Evolutionary conservation across 768 basidiomycete genomes (phyloP).

Genomic region (Boletus subparvulus): DNA sequence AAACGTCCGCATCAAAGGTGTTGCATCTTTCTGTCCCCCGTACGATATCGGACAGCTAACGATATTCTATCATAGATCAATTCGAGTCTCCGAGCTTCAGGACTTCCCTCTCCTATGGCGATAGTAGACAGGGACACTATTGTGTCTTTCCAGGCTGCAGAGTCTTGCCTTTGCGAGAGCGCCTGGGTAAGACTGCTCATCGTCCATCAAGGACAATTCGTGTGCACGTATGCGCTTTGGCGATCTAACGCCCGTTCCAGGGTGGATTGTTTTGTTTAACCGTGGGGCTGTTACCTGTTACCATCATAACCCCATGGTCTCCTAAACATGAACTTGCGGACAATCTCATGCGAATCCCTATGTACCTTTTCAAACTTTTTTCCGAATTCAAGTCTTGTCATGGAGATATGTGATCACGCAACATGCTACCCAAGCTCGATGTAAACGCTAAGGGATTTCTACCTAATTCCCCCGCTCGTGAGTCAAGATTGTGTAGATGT

Average conservation of each 20-base stretch:
- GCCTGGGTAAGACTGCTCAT: conserved; percentile 17
- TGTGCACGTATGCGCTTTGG: conserved; percentile 26
- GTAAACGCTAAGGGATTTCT: not conserved
- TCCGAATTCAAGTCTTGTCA: conserved; percentile 11
- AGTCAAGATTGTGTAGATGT: conserved; percentile 13
- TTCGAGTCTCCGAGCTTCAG: conserved; percentile 18
- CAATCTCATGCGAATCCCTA: conserved; percentile 29
- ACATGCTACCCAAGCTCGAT: not conserved
- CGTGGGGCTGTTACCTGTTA: conserved; percentile 17
- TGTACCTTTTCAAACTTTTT: conserved; percentile 20
- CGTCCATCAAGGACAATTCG: conserved; percentile 24
- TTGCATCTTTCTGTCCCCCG: not conserved
- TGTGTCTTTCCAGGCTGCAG: conserved; percentile 26
- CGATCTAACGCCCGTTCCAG: conserved; percentile 18
- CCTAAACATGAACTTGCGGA: conserved; percentile 22
- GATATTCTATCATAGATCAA: conserved; percentile 4
- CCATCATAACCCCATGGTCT: conserved; percentile 8
- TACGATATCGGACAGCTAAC: not conserved
- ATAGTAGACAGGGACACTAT: conserved; percentile 22
- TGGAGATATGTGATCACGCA: conserved; percentile 9
- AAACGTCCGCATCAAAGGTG: conserved; percentile 13
- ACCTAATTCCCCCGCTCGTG: conserved; percentile 8
- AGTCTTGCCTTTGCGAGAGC: conserved; percentile 22
- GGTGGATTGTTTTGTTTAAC: conserved; percentile 23
- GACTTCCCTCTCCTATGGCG: conserved; percentile 13